Evolutionary conservation across 192 early-diverging fungal genomes (phyloP).

Genomic region (Entomortierella parvispora): DNA sequence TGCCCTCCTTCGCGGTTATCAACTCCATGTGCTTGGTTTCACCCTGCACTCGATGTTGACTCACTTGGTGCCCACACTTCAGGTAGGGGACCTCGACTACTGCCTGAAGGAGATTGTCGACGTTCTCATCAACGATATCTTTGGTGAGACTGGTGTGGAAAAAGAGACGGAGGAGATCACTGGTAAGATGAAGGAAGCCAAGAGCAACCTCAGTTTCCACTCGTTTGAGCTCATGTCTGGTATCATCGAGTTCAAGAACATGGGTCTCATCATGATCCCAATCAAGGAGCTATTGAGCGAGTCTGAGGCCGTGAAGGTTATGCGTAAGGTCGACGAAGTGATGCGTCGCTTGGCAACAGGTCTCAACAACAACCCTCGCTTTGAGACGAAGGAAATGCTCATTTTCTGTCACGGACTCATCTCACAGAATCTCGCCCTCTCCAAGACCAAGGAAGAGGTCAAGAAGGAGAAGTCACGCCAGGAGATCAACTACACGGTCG

Average conservation of each 20-base stretch:
- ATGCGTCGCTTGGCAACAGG: constrained; percentile 82
- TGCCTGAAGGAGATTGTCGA: constrained; percentile 76
- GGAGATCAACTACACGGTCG: constrained; percentile 78
- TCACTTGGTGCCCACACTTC: constrained; percentile 65
- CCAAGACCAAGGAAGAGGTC: constrained; percentile 67
- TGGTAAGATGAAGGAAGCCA: constrained; percentile 92
- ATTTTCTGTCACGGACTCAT: constrained; percentile 89
- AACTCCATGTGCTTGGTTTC: constrained; percentile 95
- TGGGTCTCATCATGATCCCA: constrained; percentile 81
- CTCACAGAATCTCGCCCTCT: constrained; percentile 84
- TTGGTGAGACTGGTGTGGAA: constrained; percentile 90
- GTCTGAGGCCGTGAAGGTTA: constrained; percentile 81
- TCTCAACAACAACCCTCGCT: constrained; percentile 77
- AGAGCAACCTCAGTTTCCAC: constrained; percentile 84
- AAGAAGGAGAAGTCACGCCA: constrained; percentile 62
- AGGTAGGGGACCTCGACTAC: constrained; percentile 81
- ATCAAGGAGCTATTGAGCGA: constrained; percentile 89
- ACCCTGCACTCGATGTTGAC: constrained; percentile 88
- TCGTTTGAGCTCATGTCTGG: constrained; percentile 87
- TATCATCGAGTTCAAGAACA: constrained; percentile 71
- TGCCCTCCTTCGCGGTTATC: constrained; percentile 85
- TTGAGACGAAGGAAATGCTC: constrained; percentile 74
- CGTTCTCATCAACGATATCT: constrained; percentile 90
- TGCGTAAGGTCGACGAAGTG: constrained; percentile 82
- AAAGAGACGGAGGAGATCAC: constrained; percentile 91